A percentile compares a stretch with the other conserved stretches of the same genome.
Conservation (phyloP, 495 filamentous ascomycete genomes). For the Neurospora tetrasperma region DNA sequence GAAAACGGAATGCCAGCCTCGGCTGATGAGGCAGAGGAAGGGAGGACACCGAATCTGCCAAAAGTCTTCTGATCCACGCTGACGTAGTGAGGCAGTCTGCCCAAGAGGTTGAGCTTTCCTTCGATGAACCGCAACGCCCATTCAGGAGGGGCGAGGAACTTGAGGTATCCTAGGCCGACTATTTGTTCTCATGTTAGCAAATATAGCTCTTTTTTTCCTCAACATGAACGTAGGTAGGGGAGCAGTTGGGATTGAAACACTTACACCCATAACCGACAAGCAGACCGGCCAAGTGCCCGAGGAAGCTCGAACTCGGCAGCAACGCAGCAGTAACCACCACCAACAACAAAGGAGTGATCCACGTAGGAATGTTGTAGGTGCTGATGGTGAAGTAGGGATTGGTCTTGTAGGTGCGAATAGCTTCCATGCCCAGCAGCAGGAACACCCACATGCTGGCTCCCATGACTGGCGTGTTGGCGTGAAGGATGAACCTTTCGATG, state of each 20-base stretch:
- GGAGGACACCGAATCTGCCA: constrained; percentile 83
- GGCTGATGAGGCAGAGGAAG: constrained; percentile 41
- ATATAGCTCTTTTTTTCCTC: not conserved
- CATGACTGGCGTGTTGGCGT: constrained; percentile 56
- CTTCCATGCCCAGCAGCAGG: constrained; percentile 70
- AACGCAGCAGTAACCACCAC: constrained; percentile 62
- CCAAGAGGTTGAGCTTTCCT: constrained; percentile 70
- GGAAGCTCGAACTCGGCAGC: constrained; percentile 66
- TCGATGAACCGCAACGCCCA: constrained; percentile 74
- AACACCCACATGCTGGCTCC: constrained; percentile 88
- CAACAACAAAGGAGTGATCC: constrained; percentile 73
- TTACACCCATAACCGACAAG: constrained; percentile 76
- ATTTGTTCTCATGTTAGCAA: not conserved
- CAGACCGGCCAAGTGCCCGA: constrained; percentile 79
- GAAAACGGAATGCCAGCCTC: constrained; percentile 7
- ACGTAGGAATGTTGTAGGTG: constrained; percentile 74
- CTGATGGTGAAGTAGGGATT: constrained; percentile 69
- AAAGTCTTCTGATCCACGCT: constrained; percentile 94
- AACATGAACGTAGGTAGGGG: not conserved
- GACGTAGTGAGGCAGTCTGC: constrained; percentile 75
- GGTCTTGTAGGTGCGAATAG: constrained; percentile 62
- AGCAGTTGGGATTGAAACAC: constrained; percentile 17
- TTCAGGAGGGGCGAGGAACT: constrained; percentile 75
- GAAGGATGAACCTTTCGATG: constrained; percentile 56
- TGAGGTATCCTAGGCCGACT: constrained; percentile 80